Conservation (phyloP, 345 rosid genomes). For the Brassica cretica region DNA sequence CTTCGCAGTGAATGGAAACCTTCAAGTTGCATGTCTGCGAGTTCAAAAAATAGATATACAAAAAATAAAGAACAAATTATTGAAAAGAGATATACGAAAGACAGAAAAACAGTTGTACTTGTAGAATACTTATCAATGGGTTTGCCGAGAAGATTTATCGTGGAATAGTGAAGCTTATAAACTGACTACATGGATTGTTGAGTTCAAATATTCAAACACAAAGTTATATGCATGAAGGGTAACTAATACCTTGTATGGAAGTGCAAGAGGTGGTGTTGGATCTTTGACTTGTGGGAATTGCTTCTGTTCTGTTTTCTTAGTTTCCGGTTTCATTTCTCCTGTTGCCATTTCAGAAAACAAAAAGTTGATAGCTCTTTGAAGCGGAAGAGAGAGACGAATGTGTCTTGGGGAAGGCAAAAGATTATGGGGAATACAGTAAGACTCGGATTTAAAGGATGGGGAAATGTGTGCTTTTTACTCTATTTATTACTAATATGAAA, state of each 20-base stretch:
- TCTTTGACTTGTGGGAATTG: constrained; percentile 30
- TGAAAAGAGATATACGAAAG: background rate
- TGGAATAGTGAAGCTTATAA: background rate
- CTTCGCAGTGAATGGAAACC: constrained; percentile 85
- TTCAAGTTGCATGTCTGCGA: constrained; percentile 57
- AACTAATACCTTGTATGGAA: constrained; percentile 58
- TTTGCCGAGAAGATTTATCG: background rate
- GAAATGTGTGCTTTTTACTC: constrained; percentile 6
- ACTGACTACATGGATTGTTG: background rate
- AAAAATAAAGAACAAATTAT: background rate
- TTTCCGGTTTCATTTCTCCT: constrained; percentile 42
- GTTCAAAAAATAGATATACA: background rate
- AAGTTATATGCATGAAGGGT: background rate
- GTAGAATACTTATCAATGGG: background rate
- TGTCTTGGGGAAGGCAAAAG: constrained; percentile 31
- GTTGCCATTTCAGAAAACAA: constrained; percentile 46
- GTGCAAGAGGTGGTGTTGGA: constrained; percentile 29
- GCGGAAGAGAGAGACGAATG: constrained; percentile 15
- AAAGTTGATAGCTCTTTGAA: constrained; percentile 21
- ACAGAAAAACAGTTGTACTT: background rate
- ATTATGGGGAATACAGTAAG: constrained; percentile 32
- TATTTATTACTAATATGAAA: background rate
- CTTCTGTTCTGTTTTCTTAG: constrained; percentile 37
- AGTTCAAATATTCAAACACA: background rate
- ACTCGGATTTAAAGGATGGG: constrained; percentile 28